Evolutionary conservation across 2,329 filamentous ascomycete genomes (phyloP).

Genomic region (Aureobasidium zeae): DNA sequence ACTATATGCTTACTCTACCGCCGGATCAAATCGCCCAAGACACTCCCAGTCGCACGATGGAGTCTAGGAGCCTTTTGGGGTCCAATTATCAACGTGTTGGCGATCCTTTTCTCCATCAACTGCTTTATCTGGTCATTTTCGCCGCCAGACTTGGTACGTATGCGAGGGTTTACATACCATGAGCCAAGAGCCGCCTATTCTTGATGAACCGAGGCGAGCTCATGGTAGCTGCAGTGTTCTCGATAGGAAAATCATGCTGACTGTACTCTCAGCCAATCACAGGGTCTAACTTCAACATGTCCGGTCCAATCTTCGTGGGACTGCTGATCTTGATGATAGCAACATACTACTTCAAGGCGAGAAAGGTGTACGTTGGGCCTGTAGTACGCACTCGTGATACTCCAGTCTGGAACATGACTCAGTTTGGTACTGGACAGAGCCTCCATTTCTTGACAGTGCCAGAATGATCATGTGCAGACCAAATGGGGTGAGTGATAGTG

Average conservation of each 20-base stretch:
- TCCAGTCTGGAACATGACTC: constrained; percentile 2
- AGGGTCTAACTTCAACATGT: constrained; percentile 1
- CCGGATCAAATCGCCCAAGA: constrained; percentile 2
- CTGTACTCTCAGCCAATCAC: too few species aligned
- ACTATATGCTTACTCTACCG: constrained; percentile 1
- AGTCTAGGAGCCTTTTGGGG: not conserved
- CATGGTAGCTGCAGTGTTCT: too few species aligned
- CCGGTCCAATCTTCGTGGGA: not conserved
- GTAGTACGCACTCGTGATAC: not conserved
- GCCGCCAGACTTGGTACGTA: not conserved
- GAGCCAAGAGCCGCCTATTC: too few species aligned
- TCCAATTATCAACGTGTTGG: not conserved
- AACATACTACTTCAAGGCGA: not conserved
- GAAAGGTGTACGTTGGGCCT: not conserved
- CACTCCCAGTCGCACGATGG: constrained; percentile 3
- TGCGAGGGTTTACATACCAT: too few species aligned
- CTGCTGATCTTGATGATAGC: not conserved
- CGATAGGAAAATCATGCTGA: too few species aligned
- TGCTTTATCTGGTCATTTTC: constrained; percentile 1
- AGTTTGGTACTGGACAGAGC: not conserved
- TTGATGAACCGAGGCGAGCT: too few species aligned
- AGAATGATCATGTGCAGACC: too few species aligned
- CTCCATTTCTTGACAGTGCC: constrained; percentile 9
- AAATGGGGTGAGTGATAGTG: too few species aligned
- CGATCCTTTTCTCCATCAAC: not conserved